These are phyloP conservation scores for Heliosperma pusillum DNA, from an alignment of 148 eudicot genomes.

Conservation along the genomic window DNA sequence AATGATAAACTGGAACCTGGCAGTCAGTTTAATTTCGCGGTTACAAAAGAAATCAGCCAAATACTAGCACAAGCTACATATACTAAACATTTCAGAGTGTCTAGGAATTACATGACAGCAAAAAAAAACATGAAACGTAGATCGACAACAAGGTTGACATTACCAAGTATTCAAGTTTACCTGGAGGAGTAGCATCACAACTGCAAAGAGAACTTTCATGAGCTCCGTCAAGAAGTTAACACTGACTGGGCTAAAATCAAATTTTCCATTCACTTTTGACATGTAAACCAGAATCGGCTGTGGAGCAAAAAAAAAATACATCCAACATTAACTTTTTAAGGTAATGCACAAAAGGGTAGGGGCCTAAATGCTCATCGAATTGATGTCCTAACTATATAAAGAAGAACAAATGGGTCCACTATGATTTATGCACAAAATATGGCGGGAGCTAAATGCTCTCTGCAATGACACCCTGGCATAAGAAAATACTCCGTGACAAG, in stretches of 20 bases:
- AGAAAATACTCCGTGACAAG: background rate
- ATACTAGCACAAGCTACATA: background rate
- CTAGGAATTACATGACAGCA: background rate
- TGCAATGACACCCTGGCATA: background rate
- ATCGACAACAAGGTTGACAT: conserved; percentile 5
- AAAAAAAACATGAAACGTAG: background rate
- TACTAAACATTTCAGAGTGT: background rate
- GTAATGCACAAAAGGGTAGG: background rate
- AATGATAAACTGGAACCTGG: background rate
- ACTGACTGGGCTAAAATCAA: conserved; percentile 73
- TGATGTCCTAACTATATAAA: background rate
- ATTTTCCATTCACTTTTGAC: conserved; percentile 87
- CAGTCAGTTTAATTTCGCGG: background rate
- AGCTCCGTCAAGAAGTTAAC: conserved; percentile 78
- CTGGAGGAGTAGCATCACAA: conserved; percentile 70
- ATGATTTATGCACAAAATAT: background rate
- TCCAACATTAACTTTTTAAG: background rate
- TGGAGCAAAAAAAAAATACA: conserved; percentile 11
- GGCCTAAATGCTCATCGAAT: background rate
- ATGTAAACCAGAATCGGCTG: conserved; percentile 80
- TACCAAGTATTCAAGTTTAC: conserved; percentile 31
- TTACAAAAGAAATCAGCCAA: background rate
- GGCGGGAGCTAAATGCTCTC: background rate
- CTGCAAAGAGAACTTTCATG: conserved; percentile 63
- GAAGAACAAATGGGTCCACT: background rate